Conservation (phyloP, 148 eudicot genomes). For the Rhododendron ovatum region DNA sequence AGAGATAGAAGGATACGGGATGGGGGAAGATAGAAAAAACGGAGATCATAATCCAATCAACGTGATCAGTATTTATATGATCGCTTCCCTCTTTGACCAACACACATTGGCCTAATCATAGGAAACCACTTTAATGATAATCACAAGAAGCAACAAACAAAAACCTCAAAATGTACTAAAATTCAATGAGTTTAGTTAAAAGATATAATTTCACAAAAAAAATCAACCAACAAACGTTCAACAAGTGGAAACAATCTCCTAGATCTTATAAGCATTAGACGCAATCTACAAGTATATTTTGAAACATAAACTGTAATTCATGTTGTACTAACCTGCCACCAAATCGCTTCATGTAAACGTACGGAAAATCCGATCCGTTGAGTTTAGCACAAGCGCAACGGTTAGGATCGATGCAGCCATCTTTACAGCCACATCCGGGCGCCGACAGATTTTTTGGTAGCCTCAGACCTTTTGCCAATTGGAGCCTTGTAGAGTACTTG, state of each 20-base stretch:
- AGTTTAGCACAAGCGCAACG: constrained; percentile 72
- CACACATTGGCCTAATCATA: not conserved
- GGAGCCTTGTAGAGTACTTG: constrained; percentile 40
- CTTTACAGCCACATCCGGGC: constrained; percentile 61
- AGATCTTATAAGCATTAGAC: no score
- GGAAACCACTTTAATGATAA: not conserved
- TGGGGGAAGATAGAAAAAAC: not conserved
- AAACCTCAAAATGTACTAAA: not conserved
- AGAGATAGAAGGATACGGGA: not conserved
- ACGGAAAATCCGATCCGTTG: constrained; percentile 80
- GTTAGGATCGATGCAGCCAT: constrained; percentile 49
- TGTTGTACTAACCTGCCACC: constrained; percentile 68
- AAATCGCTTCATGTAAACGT: constrained; percentile 48
- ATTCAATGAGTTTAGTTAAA: not conserved
- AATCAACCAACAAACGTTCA: not conserved
- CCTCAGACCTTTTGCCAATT: constrained; percentile 38
- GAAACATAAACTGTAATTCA: not conserved
- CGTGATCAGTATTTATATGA: not conserved
- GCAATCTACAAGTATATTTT: not conserved
- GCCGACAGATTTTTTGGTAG: constrained; percentile 32
- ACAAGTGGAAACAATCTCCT: not conserved
- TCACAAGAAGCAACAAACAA: not conserved
- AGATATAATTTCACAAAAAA: not conserved
- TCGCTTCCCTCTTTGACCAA: not conserved
- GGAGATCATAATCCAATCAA: not conserved